phyloP scores from a whole-genome alignment of 78 protist species.

The Dictyostelium discoideum region DNA sequence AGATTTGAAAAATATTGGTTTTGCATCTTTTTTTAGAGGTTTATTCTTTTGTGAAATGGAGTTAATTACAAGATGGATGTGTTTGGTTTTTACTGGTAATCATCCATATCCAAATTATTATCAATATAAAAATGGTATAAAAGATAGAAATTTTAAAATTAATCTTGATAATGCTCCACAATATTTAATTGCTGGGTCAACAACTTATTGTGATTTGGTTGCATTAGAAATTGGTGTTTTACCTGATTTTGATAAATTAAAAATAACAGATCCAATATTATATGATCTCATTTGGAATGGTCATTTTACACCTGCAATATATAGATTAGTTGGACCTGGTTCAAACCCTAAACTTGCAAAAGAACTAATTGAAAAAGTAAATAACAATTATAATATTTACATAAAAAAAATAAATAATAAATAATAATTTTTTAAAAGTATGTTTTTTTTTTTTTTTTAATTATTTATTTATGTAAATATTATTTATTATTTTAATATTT shows the following conservation, averaged over 20 bases:
- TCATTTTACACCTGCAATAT: neutral
- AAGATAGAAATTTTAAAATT: neutral
- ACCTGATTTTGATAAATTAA: neutral
- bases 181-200: neutral
- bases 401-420: too few relatives aligned
- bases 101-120: neutral
- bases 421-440: too few relatives aligned
- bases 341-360: neutral
- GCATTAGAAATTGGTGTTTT: neutral
- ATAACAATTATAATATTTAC: too few relatives aligned
- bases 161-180: neutral
- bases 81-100: neutral
- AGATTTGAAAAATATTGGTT: neutral
- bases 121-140: neutral
- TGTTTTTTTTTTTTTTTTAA: too few relatives aligned
- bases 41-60: neutral
- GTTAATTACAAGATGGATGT: neutral
- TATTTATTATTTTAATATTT: too few relatives aligned
- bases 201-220: neutral
- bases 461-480: too few relatives aligned
- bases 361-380: neutral
- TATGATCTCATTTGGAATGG: neutral
- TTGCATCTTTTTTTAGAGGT: neutral
- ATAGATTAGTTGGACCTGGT: neutral
- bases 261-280: neutral